phyloP scores from a whole-genome alignment of 1,284 basidiomycete genomes.

The Rhodotorula sp. region DNA sequence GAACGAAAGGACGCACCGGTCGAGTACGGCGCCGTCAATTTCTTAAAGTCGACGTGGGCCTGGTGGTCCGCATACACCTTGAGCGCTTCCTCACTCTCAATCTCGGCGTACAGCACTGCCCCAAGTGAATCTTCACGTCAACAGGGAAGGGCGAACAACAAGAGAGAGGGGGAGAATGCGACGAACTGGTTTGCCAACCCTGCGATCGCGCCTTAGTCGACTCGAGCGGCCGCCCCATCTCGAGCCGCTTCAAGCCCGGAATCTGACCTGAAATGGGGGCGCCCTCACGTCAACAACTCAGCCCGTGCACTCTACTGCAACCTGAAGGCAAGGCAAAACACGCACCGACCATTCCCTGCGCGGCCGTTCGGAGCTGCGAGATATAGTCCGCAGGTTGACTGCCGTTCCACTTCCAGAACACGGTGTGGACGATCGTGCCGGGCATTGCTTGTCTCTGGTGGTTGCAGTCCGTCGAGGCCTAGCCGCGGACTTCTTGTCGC shows the following conservation, averaged over 20 bases:
- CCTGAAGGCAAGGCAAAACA: background rate
- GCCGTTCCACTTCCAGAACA: slow-evolving; percentile 21
- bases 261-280: slow-evolving; percentile 12
- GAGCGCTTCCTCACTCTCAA: slow-evolving; percentile 24
- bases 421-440: slow-evolving; percentile 18
- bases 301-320: too few species aligned
- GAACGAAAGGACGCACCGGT: background rate
- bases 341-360: slow-evolving; percentile 20
- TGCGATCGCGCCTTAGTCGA: slow-evolving; percentile 17
- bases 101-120: slow-evolving; percentile 29
- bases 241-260: slow-evolving; percentile 9
- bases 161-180: too few species aligned
- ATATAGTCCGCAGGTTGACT: background rate
- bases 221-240: slow-evolving; percentile 16
- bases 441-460: slow-evolving; percentile 4
- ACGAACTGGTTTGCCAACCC: slow-evolving; percentile 30
- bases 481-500: too few species aligned
- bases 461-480: background rate
- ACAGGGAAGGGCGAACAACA: too few species aligned
- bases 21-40: background rate
- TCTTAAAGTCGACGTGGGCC: slow-evolving; percentile 16
- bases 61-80: slow-evolving; percentile 13
- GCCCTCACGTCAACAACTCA: too few species aligned
- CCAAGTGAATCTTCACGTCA: too few species aligned
- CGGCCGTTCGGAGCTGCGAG: slow-evolving; percentile 2